Base-by-base conservation (phyloP, 2,329 filamentous ascomycete genomes). In the Colletotrichum sp. region DNA sequence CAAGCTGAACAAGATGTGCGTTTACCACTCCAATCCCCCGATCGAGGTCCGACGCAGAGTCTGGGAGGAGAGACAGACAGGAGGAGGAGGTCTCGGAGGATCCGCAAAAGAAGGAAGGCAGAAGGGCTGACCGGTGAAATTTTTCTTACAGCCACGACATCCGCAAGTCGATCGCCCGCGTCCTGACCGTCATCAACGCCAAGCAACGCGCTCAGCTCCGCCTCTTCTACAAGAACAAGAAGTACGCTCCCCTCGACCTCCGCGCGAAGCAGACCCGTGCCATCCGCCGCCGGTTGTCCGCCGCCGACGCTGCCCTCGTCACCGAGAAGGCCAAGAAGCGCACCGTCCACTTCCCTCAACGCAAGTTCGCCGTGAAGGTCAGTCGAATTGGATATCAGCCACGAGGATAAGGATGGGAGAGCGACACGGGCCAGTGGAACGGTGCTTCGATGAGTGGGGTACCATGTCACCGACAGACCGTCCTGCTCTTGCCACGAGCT, bases 181-280 rank as follows among this genome's bases (percentile, higher is more conserved):
- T 98, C 89, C 94, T 99, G 85, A 99, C 97, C 89, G 93, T 99
- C 91, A 98, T 99, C 94, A 99, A 99, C 93, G 94, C 96, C 90
- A 99, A 98, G 93, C 97, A 99, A 92, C 95, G 98, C 88, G 92
- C 95, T 82, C 96, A 99, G 91, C 95, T 99, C 85, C 96, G 96
- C 84, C 92, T 99, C 82, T 99, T 99, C 95, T 99, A 99, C 94
- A 98, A 98, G 93, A 95, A 94, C 94, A 99, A 99, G 95, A 99
- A 98, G 93, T 98, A 98, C 93, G 90, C 96, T 80, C 97, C 97
- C 81, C 95, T 99, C 87, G 98, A 99, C 89, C 96, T 99, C 91
- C 95, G 97, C 89, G 89, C 96, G 87, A 99, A 99, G 95, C 93
- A 97, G 92, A 99, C 97, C 87, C 96, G 97, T 85, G 97, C 96